Evolutionary conservation across 1,139 yeast genomes (phyloP).

Genomic region (Scheffersomyces parashehatae): DNA sequence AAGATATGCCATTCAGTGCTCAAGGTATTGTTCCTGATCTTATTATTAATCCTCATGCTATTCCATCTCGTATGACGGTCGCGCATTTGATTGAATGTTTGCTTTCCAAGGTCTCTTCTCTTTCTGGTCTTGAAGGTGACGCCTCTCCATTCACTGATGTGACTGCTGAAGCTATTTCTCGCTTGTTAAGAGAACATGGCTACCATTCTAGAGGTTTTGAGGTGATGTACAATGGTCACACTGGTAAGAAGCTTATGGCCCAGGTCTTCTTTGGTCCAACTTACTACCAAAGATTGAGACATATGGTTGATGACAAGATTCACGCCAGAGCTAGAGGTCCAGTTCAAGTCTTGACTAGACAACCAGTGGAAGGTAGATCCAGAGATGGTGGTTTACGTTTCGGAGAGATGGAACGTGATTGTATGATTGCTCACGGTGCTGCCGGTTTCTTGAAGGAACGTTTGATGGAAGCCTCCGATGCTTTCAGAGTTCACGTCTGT

Average conservation of each 20-base stretch:
- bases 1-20: slow-evolving; percentile 97
- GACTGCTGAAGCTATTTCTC: slow-evolving; percentile 95
- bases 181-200: slow-evolving; percentile 88
- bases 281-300: slow-evolving; percentile 96
- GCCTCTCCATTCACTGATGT: slow-evolving; percentile 98
- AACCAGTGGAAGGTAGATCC: slow-evolving; percentile 99
- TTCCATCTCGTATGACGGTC: slow-evolving; percentile 99
- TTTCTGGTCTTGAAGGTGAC: slow-evolving; percentile 97
- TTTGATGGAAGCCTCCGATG: slow-evolving; percentile 98
- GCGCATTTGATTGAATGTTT: slow-evolving; percentile 99
- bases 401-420: slow-evolving; percentile 99
- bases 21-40: slow-evolving; percentile 97
- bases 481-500: slow-evolving; percentile 96
- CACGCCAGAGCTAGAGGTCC: slow-evolving; percentile 99
- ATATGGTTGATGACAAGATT: slow-evolving; percentile 98
- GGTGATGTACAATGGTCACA: slow-evolving; percentile 97
- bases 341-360: slow-evolving; percentile 95
- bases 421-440: slow-evolving; percentile 99
- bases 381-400: slow-evolving; percentile 99
- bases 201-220: slow-evolving; percentile 98
- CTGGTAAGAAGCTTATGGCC: slow-evolving; percentile 96
- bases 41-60: slow-evolving; percentile 97
- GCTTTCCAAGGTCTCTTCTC: slow-evolving; percentile 89
- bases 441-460: slow-evolving; percentile 97
- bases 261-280: slow-evolving; percentile 99